Conservation (phyloP, 352 stramenopile genomes). For the Phytophthora idaei region DNA sequence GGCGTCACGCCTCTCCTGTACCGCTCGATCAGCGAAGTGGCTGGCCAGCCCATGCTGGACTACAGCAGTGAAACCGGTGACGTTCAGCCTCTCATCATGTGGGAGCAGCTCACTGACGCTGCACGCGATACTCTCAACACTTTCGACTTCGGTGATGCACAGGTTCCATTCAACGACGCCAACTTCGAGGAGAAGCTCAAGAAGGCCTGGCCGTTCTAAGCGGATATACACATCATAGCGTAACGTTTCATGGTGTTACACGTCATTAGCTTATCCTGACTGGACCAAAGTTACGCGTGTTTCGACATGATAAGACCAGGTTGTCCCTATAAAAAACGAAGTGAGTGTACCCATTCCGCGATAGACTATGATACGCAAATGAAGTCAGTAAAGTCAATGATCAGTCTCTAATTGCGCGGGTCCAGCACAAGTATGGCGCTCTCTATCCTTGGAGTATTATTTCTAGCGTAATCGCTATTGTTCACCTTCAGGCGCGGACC, state of each 20-base stretch:
- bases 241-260: no score
- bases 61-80: slow-evolving; percentile 8
- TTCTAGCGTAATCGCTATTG: not conserved
- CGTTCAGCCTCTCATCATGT: slow-evolving; percentile 11
- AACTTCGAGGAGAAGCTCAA: slow-evolving; percentile 10
- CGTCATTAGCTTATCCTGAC: no score
- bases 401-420: slow-evolving; percentile 1
- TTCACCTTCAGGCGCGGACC: slow-evolving; percentile 6
- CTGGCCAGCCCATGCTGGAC: slow-evolving; percentile 4
- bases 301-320: no score
- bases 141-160: slow-evolving; percentile 5
- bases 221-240: not conserved
- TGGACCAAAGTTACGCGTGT: no score
- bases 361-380: slow-evolving; percentile 4
- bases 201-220: slow-evolving; percentile 13
- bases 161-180: slow-evolving; percentile 4
- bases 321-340: slow-evolving; percentile 7
- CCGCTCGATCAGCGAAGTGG: not conserved
- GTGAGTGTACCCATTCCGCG: slow-evolving; percentile 17
- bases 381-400: not conserved
- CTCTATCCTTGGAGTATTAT: not conserved
- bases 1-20: not conserved
- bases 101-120: slow-evolving; percentile 4
- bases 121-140: not conserved
- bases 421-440: slow-evolving; percentile 3